Conservation (phyloP, 2,329 filamentous ascomycete species). For the Teratosphaeria gauchensis region DNA sequence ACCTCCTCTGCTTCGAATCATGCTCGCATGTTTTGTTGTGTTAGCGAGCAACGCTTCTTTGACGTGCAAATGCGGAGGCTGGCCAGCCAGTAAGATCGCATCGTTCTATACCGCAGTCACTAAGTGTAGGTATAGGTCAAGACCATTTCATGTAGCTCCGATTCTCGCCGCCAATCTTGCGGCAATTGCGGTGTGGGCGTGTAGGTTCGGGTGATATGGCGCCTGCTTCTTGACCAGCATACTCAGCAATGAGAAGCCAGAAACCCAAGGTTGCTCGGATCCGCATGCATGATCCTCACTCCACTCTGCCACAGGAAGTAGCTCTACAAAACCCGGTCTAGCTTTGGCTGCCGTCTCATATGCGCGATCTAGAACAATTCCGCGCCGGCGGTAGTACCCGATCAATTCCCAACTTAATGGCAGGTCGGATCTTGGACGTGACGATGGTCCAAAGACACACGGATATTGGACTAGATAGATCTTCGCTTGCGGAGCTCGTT, state of each 20-base stretch:
- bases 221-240: conserved; percentile 1
- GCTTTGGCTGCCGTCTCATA: conserved; percentile 4
- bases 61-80: not conserved
- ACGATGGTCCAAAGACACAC: conserved; percentile 6
- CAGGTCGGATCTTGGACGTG: not conserved
- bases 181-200: conserved; percentile 7
- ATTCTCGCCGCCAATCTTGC: not conserved
- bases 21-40: not conserved
- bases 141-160: not conserved
- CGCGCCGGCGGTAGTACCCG: not conserved
- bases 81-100: no score
- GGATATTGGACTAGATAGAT: conserved; percentile 9
- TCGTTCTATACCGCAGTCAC: not conserved
- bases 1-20: not conserved
- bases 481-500: conserved; percentile 3
- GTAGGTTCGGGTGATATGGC: conserved; percentile 10
- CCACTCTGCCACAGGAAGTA: conserved; percentile 5
- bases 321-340: conserved; percentile 1
- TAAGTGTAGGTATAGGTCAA: not conserved
- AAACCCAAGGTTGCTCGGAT: conserved; percentile 6
- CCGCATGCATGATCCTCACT: conserved; percentile 8
- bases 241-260: conserved; percentile 1
- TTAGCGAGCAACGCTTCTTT: not conserved
- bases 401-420: conserved; percentile 4
- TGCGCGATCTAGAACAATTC: conserved; percentile 1